Base-by-base conservation (phyloP, 257 asterid genomes). In the Jaltomata sinuosa region DNA sequence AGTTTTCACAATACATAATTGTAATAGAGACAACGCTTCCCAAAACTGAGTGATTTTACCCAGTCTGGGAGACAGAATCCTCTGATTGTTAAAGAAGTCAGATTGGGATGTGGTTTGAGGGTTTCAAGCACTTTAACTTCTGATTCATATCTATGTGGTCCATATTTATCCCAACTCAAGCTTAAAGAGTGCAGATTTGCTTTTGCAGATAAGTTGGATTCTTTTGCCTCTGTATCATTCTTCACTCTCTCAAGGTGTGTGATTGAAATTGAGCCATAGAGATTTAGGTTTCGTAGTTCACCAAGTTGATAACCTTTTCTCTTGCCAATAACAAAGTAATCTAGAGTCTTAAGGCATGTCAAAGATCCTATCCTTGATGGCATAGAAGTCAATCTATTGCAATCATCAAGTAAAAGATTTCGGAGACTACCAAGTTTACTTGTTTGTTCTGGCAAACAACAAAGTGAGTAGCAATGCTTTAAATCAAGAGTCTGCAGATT, bases 1-100 rank as follows among this genome's bases (percentile, higher is more conserved):
- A 61, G 68, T 61, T 25, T 27, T 0, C 0, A 0, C 19, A 61
- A 0, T 0, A 0, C 0, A 0, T 1, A 11, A 61, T 62, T 11
- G 0, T 0, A 25, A 61, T 61, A 27, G 36, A 27, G 2, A 12
- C 21, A 5, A 62, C 1, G 14, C 12, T 27, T 27, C 0, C 1
- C 71, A 62, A 29, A 1, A 62, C 71, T 25, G 36, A 61, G 3
- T 25, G 19, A 25, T 61, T n/a, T 61, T 16, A 61, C 11, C 36
- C 68, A 61, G 0, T 0, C 11, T 0, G 40, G 71, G 11, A 62
- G 0, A 62, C 5, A 11, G n/a, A 29, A 0, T 62, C 38, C 40
- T 29, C 5, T 14, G 5, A 27, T 62, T 1, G 0, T 0, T 62
- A 62, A 62, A 27, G 0, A 62, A 0, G 0, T 29, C 19, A 59